phyloP scores from a whole-genome alignment of 805 yeast genomes.

The Schizosaccharomyces osmophilus region DNA sequence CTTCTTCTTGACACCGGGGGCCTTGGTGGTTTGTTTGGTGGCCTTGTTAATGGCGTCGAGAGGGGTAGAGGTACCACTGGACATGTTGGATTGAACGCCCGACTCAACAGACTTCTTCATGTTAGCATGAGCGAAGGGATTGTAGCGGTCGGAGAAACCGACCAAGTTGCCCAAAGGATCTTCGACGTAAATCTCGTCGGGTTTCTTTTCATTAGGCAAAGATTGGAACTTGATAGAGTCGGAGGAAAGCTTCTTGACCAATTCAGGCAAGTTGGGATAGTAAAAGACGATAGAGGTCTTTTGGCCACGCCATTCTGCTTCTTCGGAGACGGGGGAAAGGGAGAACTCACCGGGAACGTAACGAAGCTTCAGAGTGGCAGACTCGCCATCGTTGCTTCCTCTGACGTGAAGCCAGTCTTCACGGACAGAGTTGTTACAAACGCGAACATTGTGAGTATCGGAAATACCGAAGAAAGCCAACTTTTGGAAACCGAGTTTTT shows the following conservation, averaged over 20 bases:
- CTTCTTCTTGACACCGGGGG: conserved; percentile 19
- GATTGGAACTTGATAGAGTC: conserved; percentile 23
- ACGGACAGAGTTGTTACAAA: conserved; percentile 10
- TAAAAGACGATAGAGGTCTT: conserved; percentile 24
- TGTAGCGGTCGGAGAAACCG: conserved; percentile 40
- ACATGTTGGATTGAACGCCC: background rate
- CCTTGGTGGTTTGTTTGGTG: background rate
- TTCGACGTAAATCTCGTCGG: conserved; percentile 47
- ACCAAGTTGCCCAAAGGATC: conserved; percentile 70
- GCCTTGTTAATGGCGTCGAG: background rate
- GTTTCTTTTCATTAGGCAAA: conserved; percentile 48
- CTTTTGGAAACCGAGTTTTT: conserved; percentile 19
- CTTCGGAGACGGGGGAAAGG: conserved; percentile 7
- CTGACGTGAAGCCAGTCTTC: conserved; percentile 14
- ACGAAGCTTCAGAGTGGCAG: conserved; percentile 9
- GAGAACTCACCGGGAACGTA: conserved; percentile 7
- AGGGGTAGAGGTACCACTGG: background rate
- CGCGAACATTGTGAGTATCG: background rate
- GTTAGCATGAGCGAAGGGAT: conserved; percentile 11
- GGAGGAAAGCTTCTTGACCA: conserved; percentile 16
- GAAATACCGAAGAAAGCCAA: background rate
- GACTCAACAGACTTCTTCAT: conserved; percentile 3
- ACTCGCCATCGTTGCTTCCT: conserved; percentile 13
- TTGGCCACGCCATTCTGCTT: conserved; percentile 26
- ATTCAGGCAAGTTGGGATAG: conserved; percentile 17